A percentile compares a stretch with the other conserved stretches of the same genome.
Evolutionary conservation across 768 basidiomycete genomes (phyloP).

Genomic region (Gloeostereum incarnatum): DNA sequence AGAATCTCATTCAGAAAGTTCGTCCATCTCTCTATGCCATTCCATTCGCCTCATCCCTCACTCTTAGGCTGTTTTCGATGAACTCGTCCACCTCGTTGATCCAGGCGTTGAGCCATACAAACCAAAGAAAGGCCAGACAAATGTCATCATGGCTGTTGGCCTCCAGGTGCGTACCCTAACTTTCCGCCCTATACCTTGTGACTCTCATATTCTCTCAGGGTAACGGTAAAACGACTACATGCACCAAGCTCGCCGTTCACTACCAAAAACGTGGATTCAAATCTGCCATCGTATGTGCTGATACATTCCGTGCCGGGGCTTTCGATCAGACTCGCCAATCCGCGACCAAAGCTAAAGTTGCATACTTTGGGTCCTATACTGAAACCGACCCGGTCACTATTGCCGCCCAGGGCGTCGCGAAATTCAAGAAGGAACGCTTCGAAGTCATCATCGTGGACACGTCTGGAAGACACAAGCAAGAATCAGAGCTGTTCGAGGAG

Average conservation of each 20-base stretch:
- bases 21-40: constrained; percentile 5
- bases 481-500: constrained; percentile 92
- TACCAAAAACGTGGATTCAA: constrained; percentile 97
- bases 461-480: constrained; percentile 94
- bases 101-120: constrained; percentile 94
- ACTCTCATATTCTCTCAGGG: constrained; percentile 42
- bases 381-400: constrained; percentile 97
- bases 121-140: constrained; percentile 88
- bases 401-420: constrained; percentile 88
- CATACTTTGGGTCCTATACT: constrained; percentile 98
- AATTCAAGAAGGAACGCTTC: constrained; percentile 97
- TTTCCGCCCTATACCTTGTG: not conserved
- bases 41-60: not conserved
- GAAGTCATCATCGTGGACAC: constrained; percentile 99
- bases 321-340: constrained; percentile 99
- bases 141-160: constrained; percentile 97
- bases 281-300: constrained; percentile 95
- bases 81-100: constrained; percentile 91
- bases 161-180: constrained; percentile 58
- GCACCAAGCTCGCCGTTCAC: constrained; percentile 96
- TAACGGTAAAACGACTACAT: constrained; percentile 98
- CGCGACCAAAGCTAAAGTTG: constrained; percentile 96
- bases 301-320: constrained; percentile 98
- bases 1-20: constrained; percentile 90
- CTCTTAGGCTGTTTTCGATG: constrained; percentile 86